Evolutionary conservation across 306 rosid species (phyloP).

Genomic region (Dalbergia cochinchinensis): DNA sequence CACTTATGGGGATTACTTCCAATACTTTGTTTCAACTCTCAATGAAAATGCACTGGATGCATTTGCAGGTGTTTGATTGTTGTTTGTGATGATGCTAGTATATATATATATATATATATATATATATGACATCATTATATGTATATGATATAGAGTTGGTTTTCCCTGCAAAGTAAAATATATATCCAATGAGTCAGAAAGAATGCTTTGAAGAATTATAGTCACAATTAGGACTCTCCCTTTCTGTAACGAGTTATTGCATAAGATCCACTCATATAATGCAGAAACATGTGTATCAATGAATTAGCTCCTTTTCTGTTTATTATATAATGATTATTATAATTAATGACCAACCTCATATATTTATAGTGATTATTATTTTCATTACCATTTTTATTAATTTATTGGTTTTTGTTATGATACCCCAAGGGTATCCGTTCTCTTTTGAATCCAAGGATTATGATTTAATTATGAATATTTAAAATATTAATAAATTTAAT

Average conservation of each 20-base stretch:
- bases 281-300: not conserved
- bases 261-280: too few species aligned
- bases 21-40: conserved; percentile 50
- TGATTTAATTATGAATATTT: too few species aligned
- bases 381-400: too few species aligned
- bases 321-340: too few species aligned
- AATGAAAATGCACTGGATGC: conserved; percentile 55
- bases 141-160: not conserved
- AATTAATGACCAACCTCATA: too few species aligned
- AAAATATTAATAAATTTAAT: too few species aligned
- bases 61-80: conserved; percentile 53
- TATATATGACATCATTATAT: not conserved
- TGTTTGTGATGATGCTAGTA: not conserved
- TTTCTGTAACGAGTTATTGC: too few species aligned
- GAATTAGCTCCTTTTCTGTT: not conserved
- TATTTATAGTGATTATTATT: too few species aligned
- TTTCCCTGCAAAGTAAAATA: not conserved
- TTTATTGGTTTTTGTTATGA: too few species aligned
- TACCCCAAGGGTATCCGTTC: too few species aligned
- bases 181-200: not conserved
- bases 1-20: conserved; percentile 49
- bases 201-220: not conserved
- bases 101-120: too few species aligned
- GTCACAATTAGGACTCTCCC: not conserved
- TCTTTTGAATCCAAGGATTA: too few species aligned